Evolutionary conservation across 2,329 filamentous ascomycete species (phyloP).

Genomic region (Aspergillus sp.): DNA sequence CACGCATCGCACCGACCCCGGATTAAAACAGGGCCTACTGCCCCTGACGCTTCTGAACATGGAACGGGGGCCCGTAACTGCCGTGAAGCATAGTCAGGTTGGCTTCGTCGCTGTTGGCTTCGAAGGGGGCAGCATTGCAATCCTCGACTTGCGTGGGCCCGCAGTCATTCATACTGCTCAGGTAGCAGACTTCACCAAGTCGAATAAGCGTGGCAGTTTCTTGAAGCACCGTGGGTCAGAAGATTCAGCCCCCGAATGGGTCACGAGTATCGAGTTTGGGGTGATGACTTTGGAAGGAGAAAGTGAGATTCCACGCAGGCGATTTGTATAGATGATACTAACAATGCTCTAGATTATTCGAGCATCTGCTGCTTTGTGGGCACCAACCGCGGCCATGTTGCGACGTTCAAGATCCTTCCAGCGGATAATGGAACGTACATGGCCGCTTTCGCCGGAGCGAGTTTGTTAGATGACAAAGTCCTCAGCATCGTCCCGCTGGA

Average conservation of each 20-base stretch:
- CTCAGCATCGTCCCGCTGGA: slow-evolving; percentile 78
- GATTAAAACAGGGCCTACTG: slow-evolving; percentile 74
- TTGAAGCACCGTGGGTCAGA: slow-evolving; percentile 52
- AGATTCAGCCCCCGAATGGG: slow-evolving; percentile 64
- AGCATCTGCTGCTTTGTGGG: slow-evolving; percentile 92
- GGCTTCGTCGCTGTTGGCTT: slow-evolving; percentile 89
- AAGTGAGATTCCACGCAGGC: slow-evolving; percentile 39
- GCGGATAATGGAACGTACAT: slow-evolving; percentile 67
- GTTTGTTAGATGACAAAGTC: slow-evolving; percentile 65
- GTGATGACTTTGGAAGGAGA: slow-evolving; percentile 94
- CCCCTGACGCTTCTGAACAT: slow-evolving; percentile 81
- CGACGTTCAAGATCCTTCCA: slow-evolving; percentile 88
- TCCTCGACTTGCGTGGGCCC: slow-evolving; percentile 87
- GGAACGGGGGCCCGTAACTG: slow-evolving; percentile 76
- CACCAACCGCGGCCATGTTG: slow-evolving; percentile 77
- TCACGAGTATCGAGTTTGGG: slow-evolving; percentile 82
- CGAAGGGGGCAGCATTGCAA: slow-evolving; percentile 73
- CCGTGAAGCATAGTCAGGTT: slow-evolving; percentile 81
- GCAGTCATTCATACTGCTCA: slow-evolving; percentile 75
- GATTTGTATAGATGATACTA: slow-evolving; percentile 15
- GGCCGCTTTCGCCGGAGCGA: slow-evolving; percentile 68
- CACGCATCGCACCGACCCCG: slow-evolving; percentile 66
- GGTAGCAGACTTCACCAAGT: slow-evolving; percentile 70
- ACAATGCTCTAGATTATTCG: slow-evolving; percentile 65
- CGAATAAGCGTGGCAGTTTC: slow-evolving; percentile 75